Percentiles rank a stretch among this genome's conserved stretches.
Conservation (phyloP, 2,329 filamentous ascomycete species). For the Aspergillus terreus region DNA sequence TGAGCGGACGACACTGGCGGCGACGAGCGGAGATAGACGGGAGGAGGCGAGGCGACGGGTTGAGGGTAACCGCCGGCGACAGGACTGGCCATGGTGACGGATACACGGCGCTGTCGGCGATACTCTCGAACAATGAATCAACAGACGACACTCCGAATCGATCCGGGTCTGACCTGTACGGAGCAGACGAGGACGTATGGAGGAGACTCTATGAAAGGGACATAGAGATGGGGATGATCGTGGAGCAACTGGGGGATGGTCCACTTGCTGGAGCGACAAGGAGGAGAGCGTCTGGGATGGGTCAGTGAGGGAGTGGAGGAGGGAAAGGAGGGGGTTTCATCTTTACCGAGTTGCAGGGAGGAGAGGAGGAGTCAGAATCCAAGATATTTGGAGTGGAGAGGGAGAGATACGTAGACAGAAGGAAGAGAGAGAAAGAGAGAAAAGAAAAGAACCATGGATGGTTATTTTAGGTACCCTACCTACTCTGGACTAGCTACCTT, state of each 20-base stretch:
- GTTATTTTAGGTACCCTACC: no score
- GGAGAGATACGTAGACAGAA: not conserved
- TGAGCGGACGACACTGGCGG: conserved; percentile 24
- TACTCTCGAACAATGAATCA: not conserved
- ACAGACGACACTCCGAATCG: not conserved
- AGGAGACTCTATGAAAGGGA: not conserved
- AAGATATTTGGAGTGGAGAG: not conserved
- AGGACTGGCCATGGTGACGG: conserved; percentile 22
- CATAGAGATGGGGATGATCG: not conserved
- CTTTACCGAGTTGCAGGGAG: no score
- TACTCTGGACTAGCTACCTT: no score
- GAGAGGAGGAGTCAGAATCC: not conserved
- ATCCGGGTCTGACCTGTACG: not conserved
- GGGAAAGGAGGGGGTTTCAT: not conserved
- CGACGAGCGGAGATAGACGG: conserved; percentile 40
- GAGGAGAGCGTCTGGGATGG: not conserved
- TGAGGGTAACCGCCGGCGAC: conserved; percentile 20
- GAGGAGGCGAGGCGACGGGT: conserved; percentile 40
- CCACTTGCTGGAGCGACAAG: not conserved
- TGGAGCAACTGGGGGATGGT: not conserved
- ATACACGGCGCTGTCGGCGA: not conserved
- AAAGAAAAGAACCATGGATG: not conserved
- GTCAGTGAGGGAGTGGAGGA: not conserved
- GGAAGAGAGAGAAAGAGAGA: not conserved
- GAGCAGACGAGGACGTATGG: not conserved